Base-by-base conservation (phyloP, 1,284 basidiomycete species). In the Moniliophthora roreri region DNA sequence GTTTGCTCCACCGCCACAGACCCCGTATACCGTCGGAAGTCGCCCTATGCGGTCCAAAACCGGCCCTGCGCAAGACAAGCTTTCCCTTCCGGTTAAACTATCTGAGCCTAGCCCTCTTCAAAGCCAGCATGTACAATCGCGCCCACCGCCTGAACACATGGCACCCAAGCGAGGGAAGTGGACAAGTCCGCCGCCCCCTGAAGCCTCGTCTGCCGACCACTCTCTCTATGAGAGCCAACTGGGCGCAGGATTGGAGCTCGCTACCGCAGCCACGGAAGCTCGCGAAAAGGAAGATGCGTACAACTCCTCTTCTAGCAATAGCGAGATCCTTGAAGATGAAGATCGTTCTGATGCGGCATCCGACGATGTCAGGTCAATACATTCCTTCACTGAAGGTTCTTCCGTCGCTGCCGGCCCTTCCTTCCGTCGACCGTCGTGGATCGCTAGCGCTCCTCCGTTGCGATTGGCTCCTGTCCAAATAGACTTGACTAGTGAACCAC, bases 101-200 rank as follows among this genome's bases (percentile, higher is more conserved):
- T 74, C 74, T 48, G 74, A 81, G 46, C 68, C 76, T 15, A 68
- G 65, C 13, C 63, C 63, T 37, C 67, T 69, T 26, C 58, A 70
- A 57, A 50, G 67, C 50, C 67, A 68, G 53, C 67, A 68, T 39
- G 70, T 76, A 21, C 64, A 74, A 21, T 62, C 69, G 45, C 72
- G 74, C 21, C 69, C 78, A 20, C 77, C 78, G 36, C 81, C 81
- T 2, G 84, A 86, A 54, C 87, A 91, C 60, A 91, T 91, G 89
- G 88, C 86, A 13, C 86, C 89, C 1, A 85, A 78, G 63, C 80
- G 88, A 32, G 72, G 78, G 26, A 86, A 87, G 66, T 91, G 88
- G 88, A 91, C 88, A 0, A 90, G 87, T 59, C 88, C 89, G 8
- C 89, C 89, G n/a, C 87, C 89, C 3, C 80, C 84, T 1, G 85